Conservation (phyloP, 257 asterid genomes). For the Salvia miltiorrhiza region DNA sequence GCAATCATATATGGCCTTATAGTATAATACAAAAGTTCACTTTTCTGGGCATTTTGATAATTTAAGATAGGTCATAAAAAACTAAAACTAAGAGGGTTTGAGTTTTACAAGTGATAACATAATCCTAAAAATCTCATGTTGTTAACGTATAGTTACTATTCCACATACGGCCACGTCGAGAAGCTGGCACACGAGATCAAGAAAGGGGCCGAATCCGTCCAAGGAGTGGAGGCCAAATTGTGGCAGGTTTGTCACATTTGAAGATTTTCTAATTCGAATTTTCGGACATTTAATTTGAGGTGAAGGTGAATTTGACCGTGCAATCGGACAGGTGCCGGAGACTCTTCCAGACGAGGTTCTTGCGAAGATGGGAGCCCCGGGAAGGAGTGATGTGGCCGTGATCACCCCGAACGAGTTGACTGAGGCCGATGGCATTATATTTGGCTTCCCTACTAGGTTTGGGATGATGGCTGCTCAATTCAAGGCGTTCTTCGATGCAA, state of each 20-base stretch:
- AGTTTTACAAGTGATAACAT: neutral
- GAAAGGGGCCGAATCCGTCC: constrained; percentile 59
- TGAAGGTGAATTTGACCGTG: neutral
- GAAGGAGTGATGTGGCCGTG: neutral
- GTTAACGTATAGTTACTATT: constrained; percentile 33
- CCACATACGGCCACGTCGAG: constrained; percentile 68
- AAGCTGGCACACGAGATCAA: constrained; percentile 57
- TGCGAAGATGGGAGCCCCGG: constrained; percentile 11
- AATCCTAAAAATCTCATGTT: neutral
- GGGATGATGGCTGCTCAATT: constrained; percentile 15
- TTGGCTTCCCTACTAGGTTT: constrained; percentile 9
- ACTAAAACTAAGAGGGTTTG: neutral
- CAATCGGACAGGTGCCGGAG: constrained; percentile 41
- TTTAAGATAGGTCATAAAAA: neutral
- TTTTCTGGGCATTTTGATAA: neutral
- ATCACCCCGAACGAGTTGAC: constrained; percentile 1
- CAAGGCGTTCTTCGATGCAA: constrained; percentile 34
- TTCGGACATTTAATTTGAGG: neutral
- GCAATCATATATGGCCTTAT: no score
- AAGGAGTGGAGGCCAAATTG: constrained; percentile 62
- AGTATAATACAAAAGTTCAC: no score
- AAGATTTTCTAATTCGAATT: neutral
- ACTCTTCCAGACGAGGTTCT: constrained; percentile 44
- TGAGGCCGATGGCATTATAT: constrained; percentile 10
- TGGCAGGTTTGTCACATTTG: constrained; percentile 46